These are phyloP conservation scores for Rhodotorula sp. DNA, from an alignment of 1,284 basidiomycete genomes.

Conservation along the genomic window DNA sequence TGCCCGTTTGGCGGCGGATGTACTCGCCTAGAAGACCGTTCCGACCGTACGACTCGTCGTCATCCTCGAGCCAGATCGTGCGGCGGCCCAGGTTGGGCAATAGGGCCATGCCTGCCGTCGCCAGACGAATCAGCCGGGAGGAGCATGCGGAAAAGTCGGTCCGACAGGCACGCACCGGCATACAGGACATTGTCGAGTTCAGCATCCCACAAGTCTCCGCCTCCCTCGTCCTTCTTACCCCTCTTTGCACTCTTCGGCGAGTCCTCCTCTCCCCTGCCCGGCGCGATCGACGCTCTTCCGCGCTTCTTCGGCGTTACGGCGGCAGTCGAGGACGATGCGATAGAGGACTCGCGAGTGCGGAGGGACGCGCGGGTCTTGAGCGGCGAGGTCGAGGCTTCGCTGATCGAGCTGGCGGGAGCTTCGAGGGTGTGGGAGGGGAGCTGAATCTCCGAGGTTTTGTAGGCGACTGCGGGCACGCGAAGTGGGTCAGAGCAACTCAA, in stretches of 20 bases:
- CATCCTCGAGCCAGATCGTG: conserved; percentile 9
- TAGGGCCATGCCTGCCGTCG: not conserved
- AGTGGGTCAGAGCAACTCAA: too few relatives aligned
- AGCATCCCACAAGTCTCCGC: conserved; percentile 1
- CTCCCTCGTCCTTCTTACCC: not conserved
- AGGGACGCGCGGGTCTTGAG: not conserved
- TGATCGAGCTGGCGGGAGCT: not conserved
- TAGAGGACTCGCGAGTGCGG: not conserved
- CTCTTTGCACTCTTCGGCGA: not conserved
- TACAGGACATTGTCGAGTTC: conserved; percentile 5
- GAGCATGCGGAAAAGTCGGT: not conserved
- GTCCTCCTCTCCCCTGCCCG: too few relatives aligned
- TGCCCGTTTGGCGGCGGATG: conserved; percentile 23
- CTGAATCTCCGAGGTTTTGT: not conserved
- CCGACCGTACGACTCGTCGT: conserved; percentile 15
- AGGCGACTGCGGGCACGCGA: not conserved
- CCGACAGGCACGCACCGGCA: not conserved
- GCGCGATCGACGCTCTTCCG: not conserved
- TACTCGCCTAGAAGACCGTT: conserved; percentile 18
- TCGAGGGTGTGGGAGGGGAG: not conserved
- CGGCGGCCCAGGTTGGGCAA: conserved; percentile 17
- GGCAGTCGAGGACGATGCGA: not conserved
- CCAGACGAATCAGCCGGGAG: not conserved
- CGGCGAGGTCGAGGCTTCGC: not conserved
- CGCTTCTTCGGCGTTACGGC: not conserved